Percentiles rank a stretch among this genome's conserved stretches.
These are phyloP conservation scores for Xylariales sp. DNA, from an alignment of 2,329 filamentous ascomycete species.

Conservation along the genomic window DNA sequence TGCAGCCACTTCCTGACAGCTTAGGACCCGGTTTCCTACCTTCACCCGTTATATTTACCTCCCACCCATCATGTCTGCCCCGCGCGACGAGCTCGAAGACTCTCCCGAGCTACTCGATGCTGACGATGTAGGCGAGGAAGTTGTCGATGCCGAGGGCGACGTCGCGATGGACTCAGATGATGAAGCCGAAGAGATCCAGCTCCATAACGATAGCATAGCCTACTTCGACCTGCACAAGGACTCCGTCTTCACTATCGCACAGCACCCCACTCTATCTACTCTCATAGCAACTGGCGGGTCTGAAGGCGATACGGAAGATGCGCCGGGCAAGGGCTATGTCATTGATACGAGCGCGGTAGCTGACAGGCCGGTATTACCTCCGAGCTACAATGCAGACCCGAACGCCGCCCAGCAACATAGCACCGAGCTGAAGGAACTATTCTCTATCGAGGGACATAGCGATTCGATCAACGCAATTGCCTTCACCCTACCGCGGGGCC, in stretches of 20 bases:
- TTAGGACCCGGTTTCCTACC: no score
- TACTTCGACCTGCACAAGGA: conserved; percentile 90
- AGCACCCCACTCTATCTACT: conserved; percentile 74
- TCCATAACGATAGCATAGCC: conserved; percentile 88
- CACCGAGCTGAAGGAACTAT: conserved; percentile 59
- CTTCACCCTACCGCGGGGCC: conserved; percentile 79
- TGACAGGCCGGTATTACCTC: conserved; percentile 65
- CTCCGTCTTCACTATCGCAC: conserved; percentile 90
- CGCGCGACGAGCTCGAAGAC: conserved; percentile 41
- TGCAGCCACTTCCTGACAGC: no score
- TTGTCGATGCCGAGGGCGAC: conserved; percentile 56
- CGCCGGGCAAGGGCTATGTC: conserved; percentile 77
- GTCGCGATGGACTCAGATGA: conserved; percentile 76
- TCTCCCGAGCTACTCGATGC: conserved; percentile 69
- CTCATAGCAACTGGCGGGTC: conserved; percentile 84
- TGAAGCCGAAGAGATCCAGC: conserved; percentile 62
- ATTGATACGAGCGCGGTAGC: conserved; percentile 67
- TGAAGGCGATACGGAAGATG: conserved; percentile 53
- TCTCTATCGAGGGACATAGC: conserved; percentile 79
- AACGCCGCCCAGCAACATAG: conserved; percentile 47
- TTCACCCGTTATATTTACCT: no score
- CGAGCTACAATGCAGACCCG: conserved; percentile 67
- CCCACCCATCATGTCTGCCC: conserved; percentile 29
- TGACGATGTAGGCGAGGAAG: conserved; percentile 73
- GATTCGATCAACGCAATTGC: conserved; percentile 85